phyloP scores from a whole-genome alignment of 179 eudicot genomes.

The Spergularia azorica region DNA sequence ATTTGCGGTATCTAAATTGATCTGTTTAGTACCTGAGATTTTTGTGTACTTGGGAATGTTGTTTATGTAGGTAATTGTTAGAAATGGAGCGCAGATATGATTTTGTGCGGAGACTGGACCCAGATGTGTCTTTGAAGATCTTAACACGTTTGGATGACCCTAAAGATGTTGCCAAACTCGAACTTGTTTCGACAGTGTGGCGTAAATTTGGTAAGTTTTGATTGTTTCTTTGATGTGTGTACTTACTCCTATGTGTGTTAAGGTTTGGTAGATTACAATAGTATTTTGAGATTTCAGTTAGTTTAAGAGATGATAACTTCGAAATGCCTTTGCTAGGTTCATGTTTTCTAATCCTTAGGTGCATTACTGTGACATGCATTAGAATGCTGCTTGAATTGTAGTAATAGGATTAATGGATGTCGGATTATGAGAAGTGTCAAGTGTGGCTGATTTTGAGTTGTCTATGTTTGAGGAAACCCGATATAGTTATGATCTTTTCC shows the following conservation, averaged over 20 bases:
- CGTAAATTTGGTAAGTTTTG: conserved; percentile 48
- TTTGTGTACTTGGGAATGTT: not conserved
- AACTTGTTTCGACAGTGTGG: conserved; percentile 49
- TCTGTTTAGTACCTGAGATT: not conserved
- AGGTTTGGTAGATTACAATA: not conserved
- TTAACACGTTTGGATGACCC: conserved; percentile 45
- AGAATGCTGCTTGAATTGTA: not conserved
- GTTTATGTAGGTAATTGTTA: conserved; percentile 6
- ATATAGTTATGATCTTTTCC: too few species aligned
- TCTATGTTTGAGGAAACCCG: too few species aligned
- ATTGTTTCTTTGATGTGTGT: not conserved
- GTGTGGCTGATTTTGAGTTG: not conserved
- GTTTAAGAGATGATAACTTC: not conserved
- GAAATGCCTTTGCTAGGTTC: not conserved
- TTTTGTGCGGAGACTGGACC: conserved; percentile 47
- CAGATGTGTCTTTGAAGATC: conserved; percentile 43
- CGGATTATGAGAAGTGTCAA: not conserved
- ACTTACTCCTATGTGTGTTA: too few species aligned
- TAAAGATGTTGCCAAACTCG: conserved; percentile 35
- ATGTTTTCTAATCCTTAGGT: not conserved
- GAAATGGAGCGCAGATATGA: conserved; percentile 38
- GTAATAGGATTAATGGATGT: not conserved
- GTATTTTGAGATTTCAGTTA: not conserved
- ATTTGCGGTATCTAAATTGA: not conserved
- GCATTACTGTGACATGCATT: not conserved